These are phyloP conservation scores for Aphanomyces astaci DNA, from an alignment of 352 stramenopile species.

Conservation along the genomic window DNA sequence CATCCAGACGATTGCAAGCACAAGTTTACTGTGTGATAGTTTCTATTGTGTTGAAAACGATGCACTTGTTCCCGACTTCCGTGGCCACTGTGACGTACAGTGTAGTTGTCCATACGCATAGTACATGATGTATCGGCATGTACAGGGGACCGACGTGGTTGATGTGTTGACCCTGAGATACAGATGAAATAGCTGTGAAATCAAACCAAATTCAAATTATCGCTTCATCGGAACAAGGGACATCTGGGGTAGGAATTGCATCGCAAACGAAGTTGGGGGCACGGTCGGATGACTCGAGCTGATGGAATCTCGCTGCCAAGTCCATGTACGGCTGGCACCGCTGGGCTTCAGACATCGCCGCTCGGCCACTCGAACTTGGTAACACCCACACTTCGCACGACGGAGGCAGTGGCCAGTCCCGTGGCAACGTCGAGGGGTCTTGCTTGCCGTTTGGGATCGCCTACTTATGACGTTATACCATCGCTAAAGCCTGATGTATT, in stretches of 20 bases:
- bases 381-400: slow-evolving; percentile 78
- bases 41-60: too few relatives aligned
- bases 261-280: neutral
- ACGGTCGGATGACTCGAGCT: neutral
- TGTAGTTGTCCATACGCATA: too few relatives aligned
- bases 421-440: slow-evolving; percentile 35
- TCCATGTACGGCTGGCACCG: slow-evolving; percentile 60
- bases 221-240: too few relatives aligned
- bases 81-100: too few relatives aligned
- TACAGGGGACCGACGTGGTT: too few relatives aligned
- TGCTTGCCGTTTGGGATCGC: slow-evolving; percentile 4
- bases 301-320: slow-evolving; percentile 48
- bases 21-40: too few relatives aligned
- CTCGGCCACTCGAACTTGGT: slow-evolving; percentile 72
- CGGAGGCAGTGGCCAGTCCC: slow-evolving; percentile 51
- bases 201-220: too few relatives aligned
- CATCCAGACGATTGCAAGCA: too few relatives aligned
- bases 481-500: slow-evolving; percentile 29
- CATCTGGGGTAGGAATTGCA: neutral
- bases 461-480: neutral
- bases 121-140: too few relatives aligned
- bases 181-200: too few relatives aligned
- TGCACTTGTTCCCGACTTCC: too few relatives aligned
- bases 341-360: slow-evolving; percentile 69
- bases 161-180: too few relatives aligned